phyloP scores from a whole-genome alignment of 306 rosid genomes.

The Carpinus viminea region DNA sequence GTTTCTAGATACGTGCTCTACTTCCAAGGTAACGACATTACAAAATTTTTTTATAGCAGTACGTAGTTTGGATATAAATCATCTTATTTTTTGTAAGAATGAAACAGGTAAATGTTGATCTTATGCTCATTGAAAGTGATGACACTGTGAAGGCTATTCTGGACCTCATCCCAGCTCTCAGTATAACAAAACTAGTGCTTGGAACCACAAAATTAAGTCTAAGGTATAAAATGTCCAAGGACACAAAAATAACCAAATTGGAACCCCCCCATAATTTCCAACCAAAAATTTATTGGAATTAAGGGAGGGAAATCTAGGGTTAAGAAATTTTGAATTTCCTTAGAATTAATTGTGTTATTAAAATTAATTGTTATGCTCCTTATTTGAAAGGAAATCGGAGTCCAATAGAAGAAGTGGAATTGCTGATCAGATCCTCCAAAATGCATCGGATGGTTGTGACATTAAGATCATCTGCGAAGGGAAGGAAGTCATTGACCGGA shows the following conservation, averaged over 20 bases:
- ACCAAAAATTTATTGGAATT: background rate
- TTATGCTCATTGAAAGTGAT: constrained; percentile 70
- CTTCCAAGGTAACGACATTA: constrained; percentile 46
- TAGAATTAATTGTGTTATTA: background rate
- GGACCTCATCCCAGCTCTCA: constrained; percentile 60
- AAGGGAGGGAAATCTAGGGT: background rate
- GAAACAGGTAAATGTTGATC: constrained; percentile 64
- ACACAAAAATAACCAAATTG: too few species aligned
- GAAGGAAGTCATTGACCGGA: constrained; percentile 42
- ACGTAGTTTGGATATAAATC: background rate
- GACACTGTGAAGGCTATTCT: constrained; percentile 60
- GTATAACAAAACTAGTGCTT: constrained; percentile 56
- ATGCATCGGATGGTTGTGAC: constrained; percentile 60
- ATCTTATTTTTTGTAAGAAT: background rate
- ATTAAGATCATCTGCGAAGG: constrained; percentile 67
- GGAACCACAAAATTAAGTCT: constrained; percentile 62
- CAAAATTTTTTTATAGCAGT: background rate
- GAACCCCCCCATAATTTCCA: background rate
- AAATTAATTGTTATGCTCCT: background rate
- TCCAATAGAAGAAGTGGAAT: constrained; percentile 56
- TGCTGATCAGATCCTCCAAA: constrained; percentile 56
- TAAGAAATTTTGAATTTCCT: background rate
- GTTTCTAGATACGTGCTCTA: constrained; percentile 56
- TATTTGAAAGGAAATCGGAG: constrained; percentile 53
- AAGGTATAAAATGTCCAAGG: constrained; percentile 42